Evolutionary conservation across 257 asterid species (phyloP), one percentile per base, ranked within the genome.

Genomic region (Solanum sejunctum): DNA sequence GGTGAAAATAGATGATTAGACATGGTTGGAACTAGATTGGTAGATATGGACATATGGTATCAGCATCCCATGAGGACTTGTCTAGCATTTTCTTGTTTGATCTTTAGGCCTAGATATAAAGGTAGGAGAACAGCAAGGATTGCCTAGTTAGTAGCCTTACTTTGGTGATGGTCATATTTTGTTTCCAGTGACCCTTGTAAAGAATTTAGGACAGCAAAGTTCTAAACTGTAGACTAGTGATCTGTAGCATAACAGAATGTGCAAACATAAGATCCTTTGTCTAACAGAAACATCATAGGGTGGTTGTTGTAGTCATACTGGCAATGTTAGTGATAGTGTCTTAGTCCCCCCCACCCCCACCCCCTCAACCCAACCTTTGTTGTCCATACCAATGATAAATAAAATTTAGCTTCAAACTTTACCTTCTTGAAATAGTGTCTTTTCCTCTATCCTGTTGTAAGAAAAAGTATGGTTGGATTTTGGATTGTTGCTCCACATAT

Each of bases 171-270:
- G 84, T n/a, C 60, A 80, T 86, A 64, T 85, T 72, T 69, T 70
- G 82, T 72, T 82, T 64, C 73, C 83, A 80, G 36, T 81, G 63
- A 78, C 85, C 85, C 84, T 83, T 83, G 84, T 82, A 86, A 85
- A 87, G 88, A 83, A 55, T 69, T 57, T 80, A 86, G 86, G 84
- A 84, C 81, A 84, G 72, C 81, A 78, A 32, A 79, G 78, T 88
- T 81, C 81, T 83, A 88, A 83, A 49, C 60, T 56, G 72, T 84
- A 87, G 87, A 89, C 86, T 85, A 87, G 86, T 89, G 90, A 87
- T 89, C 90, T 89, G 89, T 89, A 87, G 86, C 88, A 87, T 87
- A 80, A 81, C 86, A 89, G 84, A 83, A 87, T 86, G 80, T 85
- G 84, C 16, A 28, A 84, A 55, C 51, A 47, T 60, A 67, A 45